Conservation (phyloP, 306 rosid genomes). For the Bauhinia variegata region DNA sequence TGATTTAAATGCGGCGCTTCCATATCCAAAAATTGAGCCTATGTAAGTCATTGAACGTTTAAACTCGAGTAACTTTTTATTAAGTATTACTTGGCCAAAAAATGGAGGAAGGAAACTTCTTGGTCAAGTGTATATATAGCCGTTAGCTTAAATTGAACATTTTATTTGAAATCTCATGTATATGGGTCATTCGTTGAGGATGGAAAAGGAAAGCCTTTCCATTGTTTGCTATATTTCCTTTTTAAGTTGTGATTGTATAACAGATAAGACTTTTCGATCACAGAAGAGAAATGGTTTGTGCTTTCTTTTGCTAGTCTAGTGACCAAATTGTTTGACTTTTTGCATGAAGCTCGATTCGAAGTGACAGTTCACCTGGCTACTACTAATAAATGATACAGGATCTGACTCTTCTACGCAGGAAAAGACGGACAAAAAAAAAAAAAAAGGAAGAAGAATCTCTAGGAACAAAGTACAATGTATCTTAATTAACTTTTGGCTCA, state of each 20-base stretch:
- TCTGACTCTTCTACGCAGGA: no score
- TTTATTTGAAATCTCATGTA: background rate
- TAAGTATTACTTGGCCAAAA: slow-evolving; percentile 10
- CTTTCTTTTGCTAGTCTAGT: no score
- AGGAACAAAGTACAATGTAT: no score
- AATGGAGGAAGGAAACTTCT: background rate
- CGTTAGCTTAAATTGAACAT: background rate
- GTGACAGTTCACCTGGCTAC: no score
- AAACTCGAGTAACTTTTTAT: background rate
- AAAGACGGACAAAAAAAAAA: no score
- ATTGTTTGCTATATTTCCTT: background rate
- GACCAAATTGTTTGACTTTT: no score
- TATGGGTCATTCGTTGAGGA: background rate
- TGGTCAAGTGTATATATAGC: background rate
- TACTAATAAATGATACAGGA: no score
- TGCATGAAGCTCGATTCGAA: no score
- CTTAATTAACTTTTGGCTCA: background rate
- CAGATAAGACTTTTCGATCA: background rate
- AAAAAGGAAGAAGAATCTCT: no score
- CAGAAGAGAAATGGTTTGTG: no score
- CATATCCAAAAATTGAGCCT: background rate
- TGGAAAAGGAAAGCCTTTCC: background rate
- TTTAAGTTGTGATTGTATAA: slow-evolving; percentile 1
- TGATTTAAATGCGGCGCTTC: slow-evolving; percentile 31
- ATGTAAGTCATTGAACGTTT: slow-evolving; percentile 4